phyloP scores from a whole-genome alignment of 495 filamentous ascomycete species.

The Lepidopterella palustris region DNA sequence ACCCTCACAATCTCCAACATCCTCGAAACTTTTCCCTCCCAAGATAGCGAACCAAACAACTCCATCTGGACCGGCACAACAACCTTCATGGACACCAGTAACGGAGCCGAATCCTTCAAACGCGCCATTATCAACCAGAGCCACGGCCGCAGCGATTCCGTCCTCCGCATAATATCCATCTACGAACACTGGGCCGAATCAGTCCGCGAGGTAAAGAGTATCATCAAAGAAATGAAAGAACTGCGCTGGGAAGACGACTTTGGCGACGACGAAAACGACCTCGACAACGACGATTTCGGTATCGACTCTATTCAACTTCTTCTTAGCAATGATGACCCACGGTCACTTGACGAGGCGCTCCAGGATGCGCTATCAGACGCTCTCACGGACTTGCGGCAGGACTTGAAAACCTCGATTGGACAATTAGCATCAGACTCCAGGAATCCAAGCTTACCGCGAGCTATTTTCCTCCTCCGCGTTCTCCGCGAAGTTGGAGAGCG shows the following conservation, averaged over 20 bases:
- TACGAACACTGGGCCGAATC: conserved; percentile 64
- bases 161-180: conserved; percentile 50
- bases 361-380: conserved; percentile 49
- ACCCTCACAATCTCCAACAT: conserved; percentile 47
- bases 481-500: conserved; percentile 67
- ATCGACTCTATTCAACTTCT: conserved; percentile 57
- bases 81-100: conserved; percentile 45
- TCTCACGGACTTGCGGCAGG: conserved; percentile 52
- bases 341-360: conserved; percentile 55
- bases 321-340: conserved; percentile 68
- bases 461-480: conserved; percentile 66
- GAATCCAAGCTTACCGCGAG: conserved; percentile 44
- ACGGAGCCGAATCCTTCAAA: conserved; percentile 53
- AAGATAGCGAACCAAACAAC: conserved; percentile 29
- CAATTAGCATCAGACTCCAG: conserved; percentile 37
- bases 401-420: conserved; percentile 40
- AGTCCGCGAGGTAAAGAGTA: conserved; percentile 52
- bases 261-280: conserved; percentile 66
- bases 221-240: conserved; percentile 60
- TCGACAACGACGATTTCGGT: conserved; percentile 46
- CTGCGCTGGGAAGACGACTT: conserved; percentile 71
- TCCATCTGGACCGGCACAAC: conserved; percentile 42
- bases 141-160: conserved; percentile 59
- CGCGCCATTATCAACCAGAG: conserved; percentile 45
- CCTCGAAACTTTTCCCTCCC: conserved; percentile 24